Evolutionary conservation across 371 early-diverging fungal genomes (phyloP).

Genomic region (Pancytospora philotis): DNA sequence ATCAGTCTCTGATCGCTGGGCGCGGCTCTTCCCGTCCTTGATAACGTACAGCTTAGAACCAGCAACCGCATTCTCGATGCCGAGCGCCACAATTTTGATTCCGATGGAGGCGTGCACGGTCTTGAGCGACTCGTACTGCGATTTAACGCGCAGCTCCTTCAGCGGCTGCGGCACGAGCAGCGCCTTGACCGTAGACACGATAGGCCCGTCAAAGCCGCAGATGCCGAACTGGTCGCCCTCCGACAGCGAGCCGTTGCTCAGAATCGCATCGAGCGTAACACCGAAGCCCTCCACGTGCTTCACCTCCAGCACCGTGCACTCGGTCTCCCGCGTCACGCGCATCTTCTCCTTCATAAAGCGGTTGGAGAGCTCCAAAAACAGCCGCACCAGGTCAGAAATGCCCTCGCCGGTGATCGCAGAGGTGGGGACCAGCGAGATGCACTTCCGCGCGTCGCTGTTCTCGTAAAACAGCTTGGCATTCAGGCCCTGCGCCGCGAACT

Average conservation of each 20-base stretch:
- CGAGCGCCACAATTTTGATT: conserved; percentile 86
- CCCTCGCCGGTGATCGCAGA: conserved; percentile 98
- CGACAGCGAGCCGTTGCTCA: conserved; percentile 85
- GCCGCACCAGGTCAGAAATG: conserved; percentile 84
- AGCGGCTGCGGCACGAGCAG: conserved; percentile 93
- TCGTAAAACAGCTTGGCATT: conserved; percentile 85
- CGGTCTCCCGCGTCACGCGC: conserved; percentile 83
- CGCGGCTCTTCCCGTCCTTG: conserved; percentile 61
- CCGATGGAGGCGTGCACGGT: conserved; percentile 89
- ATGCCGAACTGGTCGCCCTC: conserved; percentile 93
- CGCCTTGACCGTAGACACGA: conserved; percentile 81
- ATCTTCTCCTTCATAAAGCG: conserved; percentile 80
- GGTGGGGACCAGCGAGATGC: conserved; percentile 93
- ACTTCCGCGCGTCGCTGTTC: conserved; percentile 81
- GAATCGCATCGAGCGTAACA: conserved; percentile 91
- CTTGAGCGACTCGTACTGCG: conserved; percentile 79
- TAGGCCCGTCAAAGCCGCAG: conserved; percentile 89
- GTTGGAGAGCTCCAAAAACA: conserved; percentile 82
- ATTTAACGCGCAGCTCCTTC: conserved; percentile 79
- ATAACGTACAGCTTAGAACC: conserved; percentile 85
- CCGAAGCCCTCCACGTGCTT: conserved; percentile 98
- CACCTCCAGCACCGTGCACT: conserved; percentile 97
- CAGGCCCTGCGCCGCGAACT: conserved; percentile 89
- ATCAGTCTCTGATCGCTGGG: too few relatives aligned
- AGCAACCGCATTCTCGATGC: conserved; percentile 90